Base-by-base conservation (phyloP, 2,329 filamentous ascomycete species). In the Nakataea oryzae region DNA sequence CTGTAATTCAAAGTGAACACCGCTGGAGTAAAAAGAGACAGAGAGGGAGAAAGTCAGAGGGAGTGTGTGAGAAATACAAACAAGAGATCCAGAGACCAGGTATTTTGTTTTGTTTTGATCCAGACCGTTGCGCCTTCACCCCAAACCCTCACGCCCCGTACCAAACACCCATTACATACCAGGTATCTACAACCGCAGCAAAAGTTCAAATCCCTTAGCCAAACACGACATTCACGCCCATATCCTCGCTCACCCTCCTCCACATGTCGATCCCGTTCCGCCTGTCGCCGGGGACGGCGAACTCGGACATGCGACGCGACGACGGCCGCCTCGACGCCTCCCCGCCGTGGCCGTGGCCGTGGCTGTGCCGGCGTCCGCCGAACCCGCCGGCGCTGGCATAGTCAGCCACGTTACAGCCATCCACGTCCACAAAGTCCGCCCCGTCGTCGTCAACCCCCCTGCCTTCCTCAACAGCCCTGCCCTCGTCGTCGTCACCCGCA, bases 211-310 rank as follows among this genome's bases (percentile, higher is more conserved):
- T 21, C 57, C 57, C n/a, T 61, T 69, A 85, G 24, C 83, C 83
- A 75, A 86, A 84, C 32, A 86, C 81, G 67, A 86, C 80, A 59
- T 76, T 82, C 26, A 85, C 76, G 2, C 82, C 83, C 78, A 81
- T 82, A 64, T 85, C 82, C 62, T 76, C 73, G 67, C 82, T 83
- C n/a, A 86, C 79, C 61, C 73, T 73, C 69, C 82, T 77, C 83
- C 83, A 86, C 54, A 84, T 67, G 64, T 83, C 81, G 9, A 70
- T 69, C 61, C 29, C 41, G 13, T 41, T 41, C 30, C 11, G 34
- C 11, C 32, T 21, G 14, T 24, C 57, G 24, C 30, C 30, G 11
- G 57, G 27, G 30, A 32, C 14, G 28, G 29, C 30, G 14, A 27
- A n/a, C 30, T 58, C 30, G 9, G 24, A 24, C n/a, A 32, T 58